Conservation (phyloP, 2,329 filamentous ascomycete genomes). For the Pestalotiopsis fici region DNA sequence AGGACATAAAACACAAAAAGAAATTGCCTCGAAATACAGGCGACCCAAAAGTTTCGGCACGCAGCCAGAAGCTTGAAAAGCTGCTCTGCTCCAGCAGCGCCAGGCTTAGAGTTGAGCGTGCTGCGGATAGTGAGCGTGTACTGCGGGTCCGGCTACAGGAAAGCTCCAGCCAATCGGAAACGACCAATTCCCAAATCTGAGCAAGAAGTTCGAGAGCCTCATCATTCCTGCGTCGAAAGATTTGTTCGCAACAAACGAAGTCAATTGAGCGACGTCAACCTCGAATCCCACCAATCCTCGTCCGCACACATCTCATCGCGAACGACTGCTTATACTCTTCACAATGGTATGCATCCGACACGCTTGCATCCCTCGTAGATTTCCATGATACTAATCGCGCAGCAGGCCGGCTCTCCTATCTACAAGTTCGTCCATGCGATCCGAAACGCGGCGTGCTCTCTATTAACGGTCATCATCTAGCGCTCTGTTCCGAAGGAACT, state of each 20-base stretch:
- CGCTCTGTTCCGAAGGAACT: constrained; percentile 83
- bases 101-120: not conserved
- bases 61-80: not conserved
- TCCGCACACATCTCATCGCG: constrained; percentile 6
- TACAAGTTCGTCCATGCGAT: constrained; percentile 56
- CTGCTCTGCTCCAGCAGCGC: not conserved
- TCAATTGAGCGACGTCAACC: constrained; percentile 13
- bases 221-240: not conserved
- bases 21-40: not conserved
- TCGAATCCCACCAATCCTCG: not conserved
- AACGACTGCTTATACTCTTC: constrained; percentile 18
- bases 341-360: constrained; percentile 58
- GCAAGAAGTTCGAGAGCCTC: constrained; percentile 8
- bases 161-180: constrained; percentile 36
- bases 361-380: constrained; percentile 11
- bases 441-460: constrained; percentile 1
- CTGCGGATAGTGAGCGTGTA: not conserved
- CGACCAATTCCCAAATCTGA: constrained; percentile 19
- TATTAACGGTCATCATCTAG: constrained; percentile 49
- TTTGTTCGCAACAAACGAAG: constrained; percentile 1
- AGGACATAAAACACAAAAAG: not conserved
- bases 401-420: constrained; percentile 46
- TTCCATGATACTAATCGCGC: constrained; percentile 29
- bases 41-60: not conserved
- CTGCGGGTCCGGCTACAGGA: not conserved